These are phyloP conservation scores for Candida insectalens DNA, from an alignment of 805 yeast genomes.

Conservation along the genomic window DNA sequence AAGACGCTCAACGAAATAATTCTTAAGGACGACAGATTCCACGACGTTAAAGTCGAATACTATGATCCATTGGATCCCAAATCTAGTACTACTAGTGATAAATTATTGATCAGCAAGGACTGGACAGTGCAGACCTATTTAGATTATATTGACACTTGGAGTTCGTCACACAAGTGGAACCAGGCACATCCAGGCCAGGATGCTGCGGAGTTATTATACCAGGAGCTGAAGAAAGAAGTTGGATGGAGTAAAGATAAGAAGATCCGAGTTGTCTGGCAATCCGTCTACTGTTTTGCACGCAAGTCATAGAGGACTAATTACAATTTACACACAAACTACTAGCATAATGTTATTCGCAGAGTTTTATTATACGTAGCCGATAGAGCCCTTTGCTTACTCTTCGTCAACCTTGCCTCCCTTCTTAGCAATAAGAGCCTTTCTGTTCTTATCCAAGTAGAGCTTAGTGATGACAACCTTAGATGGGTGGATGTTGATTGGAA, in stretches of 20 bases:
- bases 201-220: slow-evolving; percentile 25
- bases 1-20: slow-evolving; percentile 29
- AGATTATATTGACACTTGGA: slow-evolving; percentile 57
- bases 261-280: slow-evolving; percentile 37
- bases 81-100: slow-evolving; percentile 7
- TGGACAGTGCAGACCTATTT: slow-evolving; percentile 36
- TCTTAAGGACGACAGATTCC: slow-evolving; percentile 25
- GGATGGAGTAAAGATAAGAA: slow-evolving; percentile 34
- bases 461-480: slow-evolving; percentile 98
- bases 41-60: slow-evolving; percentile 22
- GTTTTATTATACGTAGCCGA: too few relatives aligned
- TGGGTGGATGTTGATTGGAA: slow-evolving; percentile 96
- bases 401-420: slow-evolving; percentile 97
- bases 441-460: slow-evolving; percentile 96
- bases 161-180: slow-evolving; percentile 54
- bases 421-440: slow-evolving; percentile 95
- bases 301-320: slow-evolving; percentile 11
- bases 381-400: slow-evolving; percentile 18
- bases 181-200: slow-evolving; percentile 24
- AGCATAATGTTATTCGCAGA: background rate
- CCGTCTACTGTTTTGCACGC: slow-evolving; percentile 40
- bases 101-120: slow-evolving; percentile 25
- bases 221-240: slow-evolving; percentile 28
- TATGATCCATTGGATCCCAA: slow-evolving; percentile 15
- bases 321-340: background rate